phyloP scores from a whole-genome alignment of 371 early-diverging fungal species.

The Mucor sp. region DNA sequence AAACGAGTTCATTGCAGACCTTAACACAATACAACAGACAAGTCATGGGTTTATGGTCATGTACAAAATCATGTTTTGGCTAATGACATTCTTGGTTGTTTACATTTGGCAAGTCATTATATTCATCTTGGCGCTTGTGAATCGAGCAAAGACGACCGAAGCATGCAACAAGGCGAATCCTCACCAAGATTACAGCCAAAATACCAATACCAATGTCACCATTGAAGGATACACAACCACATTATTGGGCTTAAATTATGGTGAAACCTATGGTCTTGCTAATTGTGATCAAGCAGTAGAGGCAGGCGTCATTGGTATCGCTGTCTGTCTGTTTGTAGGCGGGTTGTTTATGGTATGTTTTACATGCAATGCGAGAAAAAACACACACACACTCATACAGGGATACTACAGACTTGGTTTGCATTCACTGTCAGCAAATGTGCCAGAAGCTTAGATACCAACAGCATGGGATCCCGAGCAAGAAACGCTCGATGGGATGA shows the following conservation, averaged over 20 bases:
- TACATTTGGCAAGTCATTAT: constrained; percentile 39
- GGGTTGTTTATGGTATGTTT: constrained; percentile 34
- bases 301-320: constrained; percentile 45
- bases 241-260: constrained; percentile 42
- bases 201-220: constrained; percentile 2
- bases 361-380: no score
- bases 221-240: constrained; percentile 29
- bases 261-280: constrained; percentile 43
- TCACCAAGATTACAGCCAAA: constrained; percentile 4
- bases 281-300: constrained; percentile 48
- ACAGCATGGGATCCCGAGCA: constrained; percentile 29
- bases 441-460: constrained; percentile 9
- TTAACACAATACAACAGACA: constrained; percentile 24
- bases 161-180: constrained; percentile 37
- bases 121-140: constrained; percentile 40
- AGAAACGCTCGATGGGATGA: constrained; percentile 46
- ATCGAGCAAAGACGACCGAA: constrained; percentile 28
- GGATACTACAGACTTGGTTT: constrained; percentile 22
- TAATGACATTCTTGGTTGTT: constrained; percentile 31
- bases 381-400: no score
- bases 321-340: constrained; percentile 39
- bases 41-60: constrained; percentile 39
- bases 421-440: constrained; percentile 13
- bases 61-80: constrained; percentile 38
- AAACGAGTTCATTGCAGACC: not conserved